Percentiles rank a stretch among this genome's conserved stretches.
These are phyloP conservation scores for Pseudisothecium myosuroides DNA, from an alignment of 225 moss, liverwort and hornwort genomes.

Conservation along the genomic window DNA sequence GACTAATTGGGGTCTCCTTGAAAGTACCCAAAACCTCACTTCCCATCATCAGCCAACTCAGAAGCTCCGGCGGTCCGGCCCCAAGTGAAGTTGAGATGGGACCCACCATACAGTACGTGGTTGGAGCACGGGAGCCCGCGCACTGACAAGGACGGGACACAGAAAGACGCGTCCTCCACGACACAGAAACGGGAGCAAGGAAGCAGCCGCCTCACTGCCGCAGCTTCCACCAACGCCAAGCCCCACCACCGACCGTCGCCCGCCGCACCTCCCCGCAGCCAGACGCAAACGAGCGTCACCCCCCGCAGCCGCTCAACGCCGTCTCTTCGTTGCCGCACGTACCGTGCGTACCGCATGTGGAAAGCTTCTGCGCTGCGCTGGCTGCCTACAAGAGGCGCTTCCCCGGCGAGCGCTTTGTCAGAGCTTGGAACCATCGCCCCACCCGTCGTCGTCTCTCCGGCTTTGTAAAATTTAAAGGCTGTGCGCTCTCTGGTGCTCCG, in stretches of 20 bases:
- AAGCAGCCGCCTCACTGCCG: neutral
- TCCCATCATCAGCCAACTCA: no score
- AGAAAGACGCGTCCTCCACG: no score
- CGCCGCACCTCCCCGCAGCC: neutral
- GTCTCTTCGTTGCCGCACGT: neutral
- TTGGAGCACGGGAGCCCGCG: no score
- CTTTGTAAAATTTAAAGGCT: neutral
- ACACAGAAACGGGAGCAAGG: neutral
- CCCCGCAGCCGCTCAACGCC: neutral
- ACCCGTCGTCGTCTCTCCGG: neutral
- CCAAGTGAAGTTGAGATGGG: no score
- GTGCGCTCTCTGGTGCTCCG: no score
- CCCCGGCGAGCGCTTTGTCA: neutral
- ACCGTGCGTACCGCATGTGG: neutral
- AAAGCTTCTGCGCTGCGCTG: neutral
- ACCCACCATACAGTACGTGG: no score
- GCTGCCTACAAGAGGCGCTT: neutral
- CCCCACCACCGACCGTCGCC: neutral
- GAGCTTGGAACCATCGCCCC: slow-evolving; percentile 3
- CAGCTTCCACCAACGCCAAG: neutral
- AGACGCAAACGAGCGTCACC: neutral
- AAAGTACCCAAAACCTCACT: no score
- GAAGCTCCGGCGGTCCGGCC: no score
- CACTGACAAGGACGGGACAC: no score
- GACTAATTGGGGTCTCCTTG: no score